Evolutionary conservation across 1,284 basidiomycete species (phyloP).

Genomic region (Polyporus tsugae): DNA sequence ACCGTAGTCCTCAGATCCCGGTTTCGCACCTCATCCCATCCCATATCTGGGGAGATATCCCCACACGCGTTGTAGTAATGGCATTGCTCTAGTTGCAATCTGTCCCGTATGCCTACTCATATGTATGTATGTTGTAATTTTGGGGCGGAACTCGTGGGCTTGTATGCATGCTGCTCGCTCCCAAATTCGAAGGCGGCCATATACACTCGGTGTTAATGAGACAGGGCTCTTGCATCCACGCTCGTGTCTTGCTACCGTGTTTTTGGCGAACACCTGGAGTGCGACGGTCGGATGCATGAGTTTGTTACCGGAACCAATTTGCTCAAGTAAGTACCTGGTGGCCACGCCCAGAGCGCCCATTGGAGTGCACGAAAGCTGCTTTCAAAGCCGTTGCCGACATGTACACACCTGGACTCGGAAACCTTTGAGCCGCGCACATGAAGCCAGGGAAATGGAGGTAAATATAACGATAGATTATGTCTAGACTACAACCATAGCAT

Average conservation of each 20-base stretch:
- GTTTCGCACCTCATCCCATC: neutral
- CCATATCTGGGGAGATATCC: neutral
- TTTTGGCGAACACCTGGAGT: neutral
- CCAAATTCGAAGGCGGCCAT: neutral
- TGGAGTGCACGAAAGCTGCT: neutral
- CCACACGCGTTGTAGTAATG: neutral
- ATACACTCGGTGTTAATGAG: neutral
- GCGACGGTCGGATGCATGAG: neutral
- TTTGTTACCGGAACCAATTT: neutral
- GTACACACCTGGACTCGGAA: neutral
- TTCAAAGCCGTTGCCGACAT: neutral
- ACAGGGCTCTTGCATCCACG: neutral
- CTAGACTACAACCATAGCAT: constrained; percentile 8
- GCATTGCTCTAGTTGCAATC: neutral
- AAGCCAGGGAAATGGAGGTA: neutral
- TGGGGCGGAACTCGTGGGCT: neutral
- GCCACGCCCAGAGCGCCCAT: neutral
- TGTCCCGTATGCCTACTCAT: neutral
- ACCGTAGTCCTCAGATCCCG: neutral
- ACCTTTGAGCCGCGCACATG: no score
- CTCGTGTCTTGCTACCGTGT: neutral
- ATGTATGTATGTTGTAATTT: neutral
- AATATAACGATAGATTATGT: constrained; percentile 1
- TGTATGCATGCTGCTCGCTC: neutral
- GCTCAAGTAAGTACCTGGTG: neutral